A percentile compares a stretch with the other conserved stretches of the same genome.
Conservation (phyloP, 2,329 filamentous ascomycete genomes). For the Aspergillus sp. region DNA sequence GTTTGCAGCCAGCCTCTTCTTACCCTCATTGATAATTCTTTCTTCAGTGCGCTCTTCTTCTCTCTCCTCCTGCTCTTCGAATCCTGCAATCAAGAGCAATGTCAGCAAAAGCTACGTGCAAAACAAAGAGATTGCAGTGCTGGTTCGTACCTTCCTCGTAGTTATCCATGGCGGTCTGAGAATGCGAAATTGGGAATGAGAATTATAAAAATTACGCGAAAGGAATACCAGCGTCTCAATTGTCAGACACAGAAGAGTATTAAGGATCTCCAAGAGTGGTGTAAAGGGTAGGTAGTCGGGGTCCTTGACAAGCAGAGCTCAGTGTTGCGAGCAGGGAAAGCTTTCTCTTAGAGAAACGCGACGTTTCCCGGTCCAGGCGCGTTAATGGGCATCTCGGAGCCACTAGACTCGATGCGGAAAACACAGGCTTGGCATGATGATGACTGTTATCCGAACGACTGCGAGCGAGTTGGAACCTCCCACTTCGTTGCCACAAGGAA, state of each 20-base stretch:
- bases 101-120: conserved; percentile 11
- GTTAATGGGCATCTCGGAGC: conserved; percentile 25
- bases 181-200: background rate
- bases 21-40: conserved; percentile 90
- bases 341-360: conserved; percentile 18
- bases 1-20: background rate
- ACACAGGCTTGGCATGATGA: conserved; percentile 16
- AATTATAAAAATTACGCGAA: background rate
- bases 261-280: background rate
- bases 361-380: conserved; percentile 18
- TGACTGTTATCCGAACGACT: conserved; percentile 3
- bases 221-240: background rate
- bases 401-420: conserved; percentile 18
- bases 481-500: conserved; percentile 7
- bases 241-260: background rate
- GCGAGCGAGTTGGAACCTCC: background rate
- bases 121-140: conserved; percentile 7
- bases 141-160: conserved; percentile 29
- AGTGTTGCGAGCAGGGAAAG: conserved; percentile 9
- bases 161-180: conserved; percentile 22
- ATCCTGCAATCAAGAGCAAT: conserved; percentile 15
- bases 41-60: conserved; percentile 72
- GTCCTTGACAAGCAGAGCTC: conserved; percentile 8
- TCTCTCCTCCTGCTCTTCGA: conserved; percentile 42
- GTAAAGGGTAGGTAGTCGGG: background rate